Evolutionary conservation across 345 rosid genomes (phyloP), one percentile per base, ranked within the genome.

Genomic region (Cochlearia excelsa): DNA sequence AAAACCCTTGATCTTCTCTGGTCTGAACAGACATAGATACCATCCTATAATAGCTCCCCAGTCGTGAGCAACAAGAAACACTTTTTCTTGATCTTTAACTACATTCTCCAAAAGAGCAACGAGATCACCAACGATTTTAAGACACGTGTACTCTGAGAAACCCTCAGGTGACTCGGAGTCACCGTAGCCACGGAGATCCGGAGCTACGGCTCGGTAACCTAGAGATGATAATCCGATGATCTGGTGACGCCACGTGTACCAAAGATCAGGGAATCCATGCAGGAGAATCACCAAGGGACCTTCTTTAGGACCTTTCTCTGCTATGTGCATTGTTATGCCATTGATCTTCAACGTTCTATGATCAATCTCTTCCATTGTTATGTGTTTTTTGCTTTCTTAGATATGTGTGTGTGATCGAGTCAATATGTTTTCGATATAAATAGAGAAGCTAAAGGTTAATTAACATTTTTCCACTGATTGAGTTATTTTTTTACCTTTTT

Each of bases 171-270:
- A 74, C 0, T 85, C 88, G 7, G 83, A 75, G 61, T 84, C 83
- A 27, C 96, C 96, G 30, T 69, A 88, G 49, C 96, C 92, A 2
- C 92, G 77, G 38, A 91, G 96, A 51, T 91, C 95, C 1, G 94
- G 96, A 4, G 95, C 96, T 26, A 88, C 72, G 6, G 92, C 74
- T 1, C 45, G 80, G 75, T 82, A 84, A 3, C 91, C 96, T 2
- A 73, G 67, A 0, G 91, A 72, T 66, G 86, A 77, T 35, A 84
- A 55, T 8, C 58, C 81, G 51, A 28, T 65, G 53, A 85, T 81
- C 76, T 88, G 98, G 79, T 83, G 95, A 72, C 95, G 82, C 96
- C 92, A 88, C 3, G 88, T 52, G 76, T 85, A 88, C 96, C 95
- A 91, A 3, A 85, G 78, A 30, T 88, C 92, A 26, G 97, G 95